Percentiles rank a stretch among this genome's conserved stretches.
These are phyloP conservation scores for Debaryomycetaceae sp. DNA, from an alignment of 1,139 yeast genomes.

Conservation along the genomic window DNA sequence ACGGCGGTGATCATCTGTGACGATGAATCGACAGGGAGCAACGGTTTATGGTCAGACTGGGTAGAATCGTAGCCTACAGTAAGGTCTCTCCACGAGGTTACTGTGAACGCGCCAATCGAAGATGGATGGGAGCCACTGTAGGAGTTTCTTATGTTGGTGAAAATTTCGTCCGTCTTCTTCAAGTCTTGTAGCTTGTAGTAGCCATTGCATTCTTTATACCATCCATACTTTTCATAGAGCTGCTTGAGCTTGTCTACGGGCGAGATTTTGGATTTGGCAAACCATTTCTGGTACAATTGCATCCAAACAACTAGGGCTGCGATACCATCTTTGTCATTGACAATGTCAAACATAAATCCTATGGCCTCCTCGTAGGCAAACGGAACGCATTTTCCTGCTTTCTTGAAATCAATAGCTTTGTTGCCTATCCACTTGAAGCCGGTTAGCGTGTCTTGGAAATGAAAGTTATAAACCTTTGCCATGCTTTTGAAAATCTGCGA, in stretches of 20 bases:
- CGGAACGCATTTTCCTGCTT: constrained; percentile 66
- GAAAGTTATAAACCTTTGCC: constrained; percentile 61
- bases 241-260: constrained; percentile 50
- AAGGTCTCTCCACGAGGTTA: constrained; percentile 74
- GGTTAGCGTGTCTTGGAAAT: constrained; percentile 77
- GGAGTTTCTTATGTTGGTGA: constrained; percentile 47
- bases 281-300: constrained; percentile 61
- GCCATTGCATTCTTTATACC: constrained; percentile 81
- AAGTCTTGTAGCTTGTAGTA: constrained; percentile 69
- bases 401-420: constrained; percentile 69
- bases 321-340: constrained; percentile 92
- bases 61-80: constrained; percentile 78
- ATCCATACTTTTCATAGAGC: constrained; percentile 69
- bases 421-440: constrained; percentile 99
- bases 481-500: constrained; percentile 74
- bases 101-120: constrained; percentile 49
- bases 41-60: constrained; percentile 55
- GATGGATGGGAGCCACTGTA: constrained; percentile 33
- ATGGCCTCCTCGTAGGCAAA: constrained; percentile 95
- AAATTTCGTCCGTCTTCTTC: constrained; percentile 47
- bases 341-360: constrained; percentile 87
- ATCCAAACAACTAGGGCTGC: constrained; percentile 78
- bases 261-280: constrained; percentile 24
- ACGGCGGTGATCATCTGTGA: constrained; percentile 86
- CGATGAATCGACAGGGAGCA: constrained; percentile 62